Evolutionary conservation across 2,329 filamentous ascomycete genomes (phyloP).

Genomic region (Eutypella sp.): DNA sequence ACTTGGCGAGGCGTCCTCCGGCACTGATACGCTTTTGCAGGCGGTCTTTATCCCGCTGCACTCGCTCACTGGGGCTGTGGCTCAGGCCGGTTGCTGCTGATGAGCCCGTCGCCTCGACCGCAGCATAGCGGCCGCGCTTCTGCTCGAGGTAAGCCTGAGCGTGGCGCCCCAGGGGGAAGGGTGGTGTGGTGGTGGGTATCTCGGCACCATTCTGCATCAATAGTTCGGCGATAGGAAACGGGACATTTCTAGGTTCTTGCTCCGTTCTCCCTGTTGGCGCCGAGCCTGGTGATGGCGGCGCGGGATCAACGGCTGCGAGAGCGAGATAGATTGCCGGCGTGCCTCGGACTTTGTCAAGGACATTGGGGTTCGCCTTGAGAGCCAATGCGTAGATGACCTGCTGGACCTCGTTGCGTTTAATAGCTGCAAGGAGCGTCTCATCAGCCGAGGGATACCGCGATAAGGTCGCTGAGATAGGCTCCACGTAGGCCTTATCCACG

Average conservation of each 20-base stretch:
- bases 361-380: conserved; percentile 80
- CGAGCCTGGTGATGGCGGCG: conserved; percentile 57
- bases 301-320: conserved; percentile 86
- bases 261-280: conserved; percentile 34
- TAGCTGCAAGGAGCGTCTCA: conserved; percentile 82
- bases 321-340: conserved; percentile 90
- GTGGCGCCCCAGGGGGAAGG: conserved; percentile 75
- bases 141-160: conserved; percentile 83
- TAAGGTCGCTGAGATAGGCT: conserved; percentile 68
- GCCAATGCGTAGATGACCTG: conserved; percentile 88
- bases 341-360: conserved; percentile 75
- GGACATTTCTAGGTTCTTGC: conserved; percentile 47
- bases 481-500: conserved; percentile 75
- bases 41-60: conserved; percentile 62
- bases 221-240: conserved; percentile 87
- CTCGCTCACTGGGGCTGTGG: conserved; percentile 38
- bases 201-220: conserved; percentile 91
- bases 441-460: conserved; percentile 76
- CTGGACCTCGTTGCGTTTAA: conserved; percentile 95
- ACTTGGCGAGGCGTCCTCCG: conserved; percentile 65
- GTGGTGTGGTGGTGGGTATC: conserved; percentile 68
- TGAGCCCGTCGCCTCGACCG: conserved; percentile 31
- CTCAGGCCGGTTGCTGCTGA: conserved; percentile 49
- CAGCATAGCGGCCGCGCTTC: conserved; percentile 52
- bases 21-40: conserved; percentile 77